Base-by-base conservation (phyloP, 306 rosid genomes). In the Chamaecrista fasciculata region DNA sequence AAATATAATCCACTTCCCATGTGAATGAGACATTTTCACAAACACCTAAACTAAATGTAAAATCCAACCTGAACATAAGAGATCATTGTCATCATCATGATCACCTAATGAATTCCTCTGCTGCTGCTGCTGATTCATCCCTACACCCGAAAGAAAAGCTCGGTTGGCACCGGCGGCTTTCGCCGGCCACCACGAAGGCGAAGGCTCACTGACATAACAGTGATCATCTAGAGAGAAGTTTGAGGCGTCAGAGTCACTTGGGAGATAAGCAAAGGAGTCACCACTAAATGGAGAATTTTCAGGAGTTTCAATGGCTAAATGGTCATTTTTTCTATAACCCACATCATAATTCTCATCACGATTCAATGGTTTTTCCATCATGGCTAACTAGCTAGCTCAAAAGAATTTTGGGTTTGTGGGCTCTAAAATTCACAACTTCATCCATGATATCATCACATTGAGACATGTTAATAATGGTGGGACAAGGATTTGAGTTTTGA, bases 241-340 rank as follows among this genome's bases (percentile, higher is more conserved):
- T 1, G 97, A 88, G 59, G 88, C 71, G 21, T 86, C 96, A 2
- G 99, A 88, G 57, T 69, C 78, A 34, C 86, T 86, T 67, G 90
- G 80, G 78, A 83, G 85, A 50, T 73, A 90, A 16, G 78, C 77
- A 49, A 74, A 82, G 14, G 96, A 90, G 67, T 79, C 86, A 21
- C 85, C 76, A 59, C 96, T 92, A 65, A 84, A 6, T 16, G 86
- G 68, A 14, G 91, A 89, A 66, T 58, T 71, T 16, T 72, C 73
- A 2, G 83, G 69, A 66, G 88, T 84, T 44, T 83, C 86, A 8
- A 76, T 61, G 16, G 75, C 68, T n/a, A 90, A 81, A 46, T 77
- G 87, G 21, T 82, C 84, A 40, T 55, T 78, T 14, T 76, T 89
- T 6, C 78, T 84, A 76, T 75, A 89, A 39, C 86, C 84, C 78